Evolutionary conservation across 2,329 filamentous ascomycete species (phyloP).

Genomic region (Stagonosporopsis cucurbitacearum): DNA sequence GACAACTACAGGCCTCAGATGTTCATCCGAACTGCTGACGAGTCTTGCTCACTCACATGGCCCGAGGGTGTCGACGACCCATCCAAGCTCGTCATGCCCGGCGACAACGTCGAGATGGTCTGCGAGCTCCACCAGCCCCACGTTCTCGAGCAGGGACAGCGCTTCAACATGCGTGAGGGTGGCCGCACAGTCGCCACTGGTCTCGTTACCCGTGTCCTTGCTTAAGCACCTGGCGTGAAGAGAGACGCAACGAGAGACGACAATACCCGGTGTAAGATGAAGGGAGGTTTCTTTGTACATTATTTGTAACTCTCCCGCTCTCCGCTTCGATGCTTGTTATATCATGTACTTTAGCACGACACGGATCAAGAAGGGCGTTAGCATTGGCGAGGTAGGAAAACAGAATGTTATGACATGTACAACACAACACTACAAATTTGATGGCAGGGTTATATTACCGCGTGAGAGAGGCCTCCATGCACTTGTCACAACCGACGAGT

Average conservation of each 20-base stretch:
- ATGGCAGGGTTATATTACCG: not conserved
- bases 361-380: slow-evolving; percentile 33
- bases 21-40: slow-evolving; percentile 88
- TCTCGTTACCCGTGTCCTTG: slow-evolving; percentile 48
- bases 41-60: slow-evolving; percentile 79
- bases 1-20: slow-evolving; percentile 97
- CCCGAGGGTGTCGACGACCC: slow-evolving; percentile 80
- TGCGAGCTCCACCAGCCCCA: slow-evolving; percentile 84
- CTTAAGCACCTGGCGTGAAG: slow-evolving; percentile 29
- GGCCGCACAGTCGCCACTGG: slow-evolving; percentile 64
- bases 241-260: slow-evolving; percentile 7
- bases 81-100: slow-evolving; percentile 90
- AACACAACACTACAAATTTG: slow-evolving; percentile 11
- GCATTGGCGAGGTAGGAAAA: slow-evolving; percentile 25
- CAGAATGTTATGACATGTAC: slow-evolving; percentile 29
- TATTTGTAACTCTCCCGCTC: slow-evolving; percentile 33
- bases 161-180: slow-evolving; percentile 98
- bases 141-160: slow-evolving; percentile 88
- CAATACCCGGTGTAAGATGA: slow-evolving; percentile 17
- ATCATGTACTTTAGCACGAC: slow-evolving; percentile 38
- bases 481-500: not conserved
- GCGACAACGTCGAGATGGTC: slow-evolving; percentile 98
- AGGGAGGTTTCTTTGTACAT: slow-evolving; percentile 30
- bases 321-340: slow-evolving; percentile 33
- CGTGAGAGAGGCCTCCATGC: not conserved